These are phyloP conservation scores for Stephanodiscus minutulus DNA, from an alignment of 108 stramenopile species.

Conservation along the genomic window DNA sequence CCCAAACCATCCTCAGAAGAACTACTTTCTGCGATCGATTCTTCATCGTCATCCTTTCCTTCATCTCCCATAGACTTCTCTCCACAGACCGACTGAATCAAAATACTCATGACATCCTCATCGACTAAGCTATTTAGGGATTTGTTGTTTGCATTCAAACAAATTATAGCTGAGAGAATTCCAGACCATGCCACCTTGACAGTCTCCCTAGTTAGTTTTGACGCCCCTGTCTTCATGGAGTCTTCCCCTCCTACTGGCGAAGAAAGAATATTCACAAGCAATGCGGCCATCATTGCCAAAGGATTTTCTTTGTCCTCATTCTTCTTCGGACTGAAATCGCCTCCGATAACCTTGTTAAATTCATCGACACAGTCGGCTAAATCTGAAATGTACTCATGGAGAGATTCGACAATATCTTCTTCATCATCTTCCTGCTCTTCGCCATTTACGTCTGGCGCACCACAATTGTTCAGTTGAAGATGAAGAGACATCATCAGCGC, in stretches of 20 bases:
- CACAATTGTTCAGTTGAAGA: slow-evolving; percentile 62
- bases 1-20: slow-evolving; percentile 51
- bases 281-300: slow-evolving; percentile 57
- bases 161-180: slow-evolving; percentile 35
- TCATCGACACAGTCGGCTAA: slow-evolving; percentile 44
- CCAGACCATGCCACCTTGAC: slow-evolving; percentile 73
- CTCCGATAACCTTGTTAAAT: slow-evolving; percentile 23
- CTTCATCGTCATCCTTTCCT: slow-evolving; percentile 37
- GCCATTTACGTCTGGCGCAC: slow-evolving; percentile 28
- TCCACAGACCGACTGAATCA: slow-evolving; percentile 70
- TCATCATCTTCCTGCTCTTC: slow-evolving; percentile 57
- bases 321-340: slow-evolving; percentile 1
- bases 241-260: slow-evolving; percentile 66
- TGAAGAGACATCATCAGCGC: slow-evolving; percentile 53
- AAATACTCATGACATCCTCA: slow-evolving; percentile 50
- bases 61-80: slow-evolving; percentile 9
- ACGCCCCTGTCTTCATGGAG: slow-evolving; percentile 40
- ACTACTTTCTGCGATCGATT: slow-evolving; percentile 32
- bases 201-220: slow-evolving; percentile 74
- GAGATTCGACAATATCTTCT: slow-evolving; percentile 60
- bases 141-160: slow-evolving; percentile 8
- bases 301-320: slow-evolving; percentile 55
- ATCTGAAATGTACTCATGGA: slow-evolving; percentile 65
- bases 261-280: slow-evolving; percentile 71
- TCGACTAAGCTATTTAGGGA: slow-evolving; percentile 45